These are phyloP conservation scores for Suillus discolor DNA, from an alignment of 768 basidiomycete species.

Conservation along the genomic window DNA sequence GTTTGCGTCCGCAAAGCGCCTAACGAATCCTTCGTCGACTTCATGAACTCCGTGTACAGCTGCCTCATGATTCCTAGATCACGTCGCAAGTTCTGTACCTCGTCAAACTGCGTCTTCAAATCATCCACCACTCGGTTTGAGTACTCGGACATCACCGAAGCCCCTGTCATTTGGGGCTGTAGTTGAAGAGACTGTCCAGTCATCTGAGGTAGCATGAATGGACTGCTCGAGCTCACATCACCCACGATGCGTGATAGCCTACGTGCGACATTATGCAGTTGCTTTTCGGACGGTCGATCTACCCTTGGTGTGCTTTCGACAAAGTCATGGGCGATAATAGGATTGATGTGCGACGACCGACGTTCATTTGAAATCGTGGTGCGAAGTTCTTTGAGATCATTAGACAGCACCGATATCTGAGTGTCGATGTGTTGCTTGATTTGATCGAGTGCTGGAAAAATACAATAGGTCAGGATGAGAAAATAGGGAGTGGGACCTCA, in stretches of 20 bases:
- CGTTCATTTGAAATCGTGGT: constrained; percentile 60
- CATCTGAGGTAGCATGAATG: constrained; percentile 56
- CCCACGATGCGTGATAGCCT: constrained; percentile 74
- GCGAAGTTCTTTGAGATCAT: constrained; percentile 90
- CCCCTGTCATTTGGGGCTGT: constrained; percentile 73
- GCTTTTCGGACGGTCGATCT: constrained; percentile 71
- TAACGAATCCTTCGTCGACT: constrained; percentile 86
- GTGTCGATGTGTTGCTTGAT: constrained; percentile 97
- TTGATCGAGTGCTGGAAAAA: constrained; percentile 83
- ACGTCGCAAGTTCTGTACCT: constrained; percentile 90
- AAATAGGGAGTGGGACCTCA: constrained; percentile 23
- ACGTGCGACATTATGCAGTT: constrained; percentile 72
- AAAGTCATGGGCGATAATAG: constrained; percentile 56
- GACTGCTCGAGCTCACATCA: constrained; percentile 35
- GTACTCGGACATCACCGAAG: constrained; percentile 73
- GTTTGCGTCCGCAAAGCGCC: constrained; percentile 80
- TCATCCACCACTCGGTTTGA: constrained; percentile 75
- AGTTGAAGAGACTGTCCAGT: constrained; percentile 63
- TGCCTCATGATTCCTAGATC: constrained; percentile 95
- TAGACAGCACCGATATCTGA: constrained; percentile 82
- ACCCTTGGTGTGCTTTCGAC: constrained; percentile 68
- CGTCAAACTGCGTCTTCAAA: constrained; percentile 91
- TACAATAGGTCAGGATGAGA: constrained; percentile 13
- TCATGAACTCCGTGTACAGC: constrained; percentile 92
- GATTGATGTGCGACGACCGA: constrained; percentile 47